Base-by-base conservation (phyloP, 148 eudicot genomes). In the Silene conica region DNA sequence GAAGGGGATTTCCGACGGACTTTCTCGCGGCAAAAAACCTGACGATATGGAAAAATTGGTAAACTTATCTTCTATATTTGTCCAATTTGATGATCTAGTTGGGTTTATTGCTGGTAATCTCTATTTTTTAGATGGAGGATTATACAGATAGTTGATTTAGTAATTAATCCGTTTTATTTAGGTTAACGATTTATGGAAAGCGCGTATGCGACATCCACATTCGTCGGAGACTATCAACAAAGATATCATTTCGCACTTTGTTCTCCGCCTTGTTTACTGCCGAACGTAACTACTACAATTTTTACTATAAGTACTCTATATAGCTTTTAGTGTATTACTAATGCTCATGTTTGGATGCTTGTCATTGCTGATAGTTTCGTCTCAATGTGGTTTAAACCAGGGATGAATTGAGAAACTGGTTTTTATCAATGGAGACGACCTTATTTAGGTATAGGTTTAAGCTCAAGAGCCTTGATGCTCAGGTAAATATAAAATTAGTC, bases 321-420 rank as follows among this genome's bases (percentile, higher is more conserved):
- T 52, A 9, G 48, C 2, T 56, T 9, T 52, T 4, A 59, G n/a
- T 70, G 18, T 12, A 50, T 19, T n/a, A 2, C 3, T 28, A 8
- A 28, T 70, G 6, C 23, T 4, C 82, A 26, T 78, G 12, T 43
- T 45, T 34, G 7, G 46, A 11, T 46, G 34, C 34, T 11, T 16
- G 26, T 41, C 1, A 28, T 45, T 15, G 0, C 31, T 34, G 4
- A 45, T 12, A 1, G 0, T 28, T 34, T 81, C 65, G 4, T 22
- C 60, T 64, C 18, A 15, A 50, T 9, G 43, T 19, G 69, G 23
- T 23, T 18, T 9, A 6, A 63, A 56, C 12, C 59, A 91, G 96
- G 77, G 98, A 94, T 85, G 98, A 91, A 65, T 73, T 94, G 72
- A 86, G 96, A 56, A 89, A 87, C 69, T 91, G 98, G 98, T 89